A percentile compares a stretch with the other conserved stretches of the same genome.
Conservation (phyloP, 805 yeast species). For the Candida lessepsii region DNA sequence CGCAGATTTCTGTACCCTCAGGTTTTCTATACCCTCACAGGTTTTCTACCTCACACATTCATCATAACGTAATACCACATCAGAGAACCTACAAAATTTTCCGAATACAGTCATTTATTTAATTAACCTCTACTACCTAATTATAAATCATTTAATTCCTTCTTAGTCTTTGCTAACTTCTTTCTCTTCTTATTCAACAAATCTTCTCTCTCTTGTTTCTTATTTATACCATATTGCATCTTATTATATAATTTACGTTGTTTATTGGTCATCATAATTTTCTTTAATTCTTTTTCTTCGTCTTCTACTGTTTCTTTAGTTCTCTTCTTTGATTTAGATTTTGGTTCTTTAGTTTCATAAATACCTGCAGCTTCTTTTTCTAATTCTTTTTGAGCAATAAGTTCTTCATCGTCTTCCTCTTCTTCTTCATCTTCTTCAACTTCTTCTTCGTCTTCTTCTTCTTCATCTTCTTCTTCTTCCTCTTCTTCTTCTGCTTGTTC, state of each 20-base stretch:
- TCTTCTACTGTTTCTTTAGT: slow-evolving; percentile 46
- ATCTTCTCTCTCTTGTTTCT: slow-evolving; percentile 76
- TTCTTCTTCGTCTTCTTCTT: slow-evolving; percentile 35
- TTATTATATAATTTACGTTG: slow-evolving; percentile 90
- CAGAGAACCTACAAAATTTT: background rate
- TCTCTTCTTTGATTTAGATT: slow-evolving; percentile 36
- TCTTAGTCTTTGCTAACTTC: slow-evolving; percentile 65
- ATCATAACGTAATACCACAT: no score
- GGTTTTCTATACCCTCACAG: background rate
- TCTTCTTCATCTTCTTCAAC: slow-evolving; percentile 71
- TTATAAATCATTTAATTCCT: slow-evolving; percentile 26
- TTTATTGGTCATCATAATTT: slow-evolving; percentile 97
- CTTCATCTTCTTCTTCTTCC: slow-evolving; percentile 51
- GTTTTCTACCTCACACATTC: no score
- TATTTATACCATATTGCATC: slow-evolving; percentile 88
- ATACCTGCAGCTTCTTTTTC: slow-evolving; percentile 82
- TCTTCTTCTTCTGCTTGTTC: slow-evolving; percentile 53
- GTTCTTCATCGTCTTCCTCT: slow-evolving; percentile 75
- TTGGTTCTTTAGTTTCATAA: slow-evolving; percentile 51
- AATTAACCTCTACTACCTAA: background rate
- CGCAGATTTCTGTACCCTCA: background rate
- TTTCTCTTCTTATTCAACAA: slow-evolving; percentile 66
- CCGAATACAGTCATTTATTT: background rate
- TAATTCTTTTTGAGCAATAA: slow-evolving; percentile 81
- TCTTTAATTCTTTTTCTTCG: slow-evolving; percentile 87